Base-by-base conservation (phyloP, 352 stramenopile species). In the Globisporangium carolinianum region DNA sequence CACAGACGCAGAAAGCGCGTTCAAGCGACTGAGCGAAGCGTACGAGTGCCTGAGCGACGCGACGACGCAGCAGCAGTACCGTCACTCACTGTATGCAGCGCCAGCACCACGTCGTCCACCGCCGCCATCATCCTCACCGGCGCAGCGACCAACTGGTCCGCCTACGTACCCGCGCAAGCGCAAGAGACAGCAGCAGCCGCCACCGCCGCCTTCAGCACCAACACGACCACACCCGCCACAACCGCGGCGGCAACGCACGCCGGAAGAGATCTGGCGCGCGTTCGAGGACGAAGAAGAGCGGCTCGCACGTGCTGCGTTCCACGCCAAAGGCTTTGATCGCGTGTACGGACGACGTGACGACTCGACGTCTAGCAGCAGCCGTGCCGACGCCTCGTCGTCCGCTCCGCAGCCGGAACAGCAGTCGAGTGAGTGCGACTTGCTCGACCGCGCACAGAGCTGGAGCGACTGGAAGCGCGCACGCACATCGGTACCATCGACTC, bases 221-320 rank as follows among this genome's bases (percentile, higher is more conserved):
- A 38, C 58, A 7, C 10, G 35, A 5, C 32, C 14, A 6, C 58
- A 56, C 11, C 63, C 32, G 14, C 43, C 47, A 24, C 8, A 47
- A 32, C 62, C 68, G 10, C 58, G 62, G 51, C 58, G 62, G n/a
- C 62, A 64, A 46, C 68, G 71, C 8, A 87, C 81, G 7, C 65
- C 78, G 0, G 76, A 90, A 51, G 77, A 94, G 54, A 81, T 91
- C 17, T 91, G 81, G 78, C 57, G 67, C 18, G 57, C 65, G 38
- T 94, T 94, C 55, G 70, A 87, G 56, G 67, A 70, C 1, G 74
- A 94, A 63, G 83, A 94, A 58, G 83, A 94, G 55, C 72, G 76
- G 6, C 36, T 76, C 12, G 83, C 83, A 39, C 66, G 72, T 17
- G 55, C 62, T 38, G 71, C 91, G 42, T 94, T 94, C 42, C 49